Base-by-base conservation (phyloP, 2,329 filamentous ascomycete species). In the Neofusicoccum ribis region DNA sequence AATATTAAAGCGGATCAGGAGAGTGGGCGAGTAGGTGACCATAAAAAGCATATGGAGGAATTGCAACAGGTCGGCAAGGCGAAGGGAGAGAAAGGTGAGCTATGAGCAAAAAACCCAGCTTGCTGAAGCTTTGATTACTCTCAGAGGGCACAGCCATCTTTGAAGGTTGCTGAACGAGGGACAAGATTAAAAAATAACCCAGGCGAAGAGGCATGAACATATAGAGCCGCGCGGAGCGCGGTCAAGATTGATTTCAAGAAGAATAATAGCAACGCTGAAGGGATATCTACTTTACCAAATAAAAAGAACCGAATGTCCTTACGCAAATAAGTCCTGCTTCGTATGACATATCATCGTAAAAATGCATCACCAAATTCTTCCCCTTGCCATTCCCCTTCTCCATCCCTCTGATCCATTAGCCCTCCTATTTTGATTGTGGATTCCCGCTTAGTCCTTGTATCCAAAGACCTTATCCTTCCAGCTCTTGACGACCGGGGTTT, bases 41-140 rank as follows among this genome's bases (percentile, higher is more conserved):
- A 81, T 59, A 76, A 72, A 8, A 63, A 73, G 63, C 79, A 81
- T 67, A 81, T 82, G 66, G 72, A 77, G 69, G 74, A 81, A 12
- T 65, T 82, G 69, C 80, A 82, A 70, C 71, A 81, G 70, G 69
- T 81, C 71, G 79, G 77, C 2, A 75, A 74, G 66, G 69, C 75
- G 67, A 75, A 80, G 73, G 73, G 74, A 4, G 76, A 82, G 71
- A 73, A 78, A 68, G 78, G 61, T 8, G 50, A 65, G 62, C 17
- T 67, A 39, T 63, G 58, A 50, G 5, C 9, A 14, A 11, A 50
- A 23, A 3, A 1, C 20, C 5, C 27, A 31, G 43, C 5, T 7
- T 17, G 41, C 7, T n/a, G n/a, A 17, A 44, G 8, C 37, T 31
- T 7, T 31, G 27, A 31, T 31, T 31, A 31, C 6, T 5, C 6